These are phyloP conservation scores for Nematodospora anomalae DNA, from an alignment of 1,139 yeast species.

Conservation along the genomic window DNA sequence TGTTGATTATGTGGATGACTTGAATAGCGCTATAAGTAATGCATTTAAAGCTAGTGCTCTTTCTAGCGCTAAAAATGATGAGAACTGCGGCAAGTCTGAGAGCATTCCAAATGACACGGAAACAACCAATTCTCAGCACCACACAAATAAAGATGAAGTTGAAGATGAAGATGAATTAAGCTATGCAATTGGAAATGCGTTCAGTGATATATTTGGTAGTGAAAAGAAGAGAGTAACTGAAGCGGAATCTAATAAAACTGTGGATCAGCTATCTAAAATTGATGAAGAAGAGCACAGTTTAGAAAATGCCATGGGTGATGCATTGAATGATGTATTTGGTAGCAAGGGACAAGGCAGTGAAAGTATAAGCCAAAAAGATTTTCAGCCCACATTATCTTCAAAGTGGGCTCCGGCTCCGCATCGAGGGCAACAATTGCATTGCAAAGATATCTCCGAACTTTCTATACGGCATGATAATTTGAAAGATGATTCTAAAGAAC, in stretches of 20 bases:
- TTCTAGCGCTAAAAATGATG: too few relatives aligned
- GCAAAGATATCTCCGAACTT: too few relatives aligned
- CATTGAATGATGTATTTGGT: constrained; percentile 6
- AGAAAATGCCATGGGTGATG: constrained; percentile 2
- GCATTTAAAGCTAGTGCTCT: not conserved
- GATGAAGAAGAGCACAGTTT: constrained; percentile 1
- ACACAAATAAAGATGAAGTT: not conserved
- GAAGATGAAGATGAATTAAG: not conserved
- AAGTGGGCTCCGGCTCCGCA: too few relatives aligned
- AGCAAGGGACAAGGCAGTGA: not conserved
- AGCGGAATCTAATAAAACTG: not conserved
- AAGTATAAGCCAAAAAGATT: not conserved
- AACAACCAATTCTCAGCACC: too few relatives aligned
- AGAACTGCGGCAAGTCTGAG: too few relatives aligned
- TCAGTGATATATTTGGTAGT: constrained; percentile 13
- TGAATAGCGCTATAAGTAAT: not conserved
- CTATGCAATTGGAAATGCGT: constrained; percentile 27
- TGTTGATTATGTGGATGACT: not conserved
- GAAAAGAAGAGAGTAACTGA: not conserved
- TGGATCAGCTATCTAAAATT: not conserved
- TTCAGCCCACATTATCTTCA: too few relatives aligned
- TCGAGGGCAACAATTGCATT: too few relatives aligned
- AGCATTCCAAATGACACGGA: too few relatives aligned
- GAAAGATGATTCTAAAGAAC: constrained; percentile 2
- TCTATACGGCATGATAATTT: too few relatives aligned